Evolutionary conservation across 345 rosid genomes (phyloP), one percentile per base, ranked within the genome.

Genomic region (Hibiscus trionum): DNA sequence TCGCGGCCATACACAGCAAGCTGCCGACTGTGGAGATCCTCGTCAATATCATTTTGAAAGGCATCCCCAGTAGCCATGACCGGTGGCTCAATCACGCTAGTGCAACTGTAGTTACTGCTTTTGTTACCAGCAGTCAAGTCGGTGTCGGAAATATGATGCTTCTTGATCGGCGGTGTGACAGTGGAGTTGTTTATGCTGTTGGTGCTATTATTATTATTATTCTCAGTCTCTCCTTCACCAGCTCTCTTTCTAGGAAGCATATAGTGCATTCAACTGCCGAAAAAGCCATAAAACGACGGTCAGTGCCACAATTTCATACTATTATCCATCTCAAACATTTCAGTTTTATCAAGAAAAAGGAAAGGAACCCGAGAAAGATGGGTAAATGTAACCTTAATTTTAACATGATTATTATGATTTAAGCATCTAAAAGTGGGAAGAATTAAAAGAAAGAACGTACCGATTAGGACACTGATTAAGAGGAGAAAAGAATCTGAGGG

Each of bases 1-100:
- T 96, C 99, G 0, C 99, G 97, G 35, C 99, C 99, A 35, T 95
- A 95, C 42, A 93, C 98, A 0, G 99, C 99, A 16, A 96, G 99
- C 91, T 96, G 98, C 53, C 99, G 77, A 79, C 99, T 96, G 82
- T 96, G 98, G 46, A 96, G 90, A 85, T 96, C 99, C 80, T 93
- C 99, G 73, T 96, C 98, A 70, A 96, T 96, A 67, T 89, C 96
- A 37, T 75, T 75, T 61, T 78, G 90, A 56, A 84, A 87, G 26
- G 81, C 82, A 39, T 88, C 83, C 46, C 96, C 91, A 27, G 83
- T 81, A 78, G 90, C 87, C 96, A 93, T 93, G 82, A 84, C 76
- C 71, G 76, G 52, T 15, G 73, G 79, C 64, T 74, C 65, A 16
- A 31, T 53, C 21, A 5, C 66, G 57, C 66, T 63, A 72, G 71